Evolutionary conservation across 129 eudicot genomes (phyloP).

Genomic region (Arctium lappa): DNA sequence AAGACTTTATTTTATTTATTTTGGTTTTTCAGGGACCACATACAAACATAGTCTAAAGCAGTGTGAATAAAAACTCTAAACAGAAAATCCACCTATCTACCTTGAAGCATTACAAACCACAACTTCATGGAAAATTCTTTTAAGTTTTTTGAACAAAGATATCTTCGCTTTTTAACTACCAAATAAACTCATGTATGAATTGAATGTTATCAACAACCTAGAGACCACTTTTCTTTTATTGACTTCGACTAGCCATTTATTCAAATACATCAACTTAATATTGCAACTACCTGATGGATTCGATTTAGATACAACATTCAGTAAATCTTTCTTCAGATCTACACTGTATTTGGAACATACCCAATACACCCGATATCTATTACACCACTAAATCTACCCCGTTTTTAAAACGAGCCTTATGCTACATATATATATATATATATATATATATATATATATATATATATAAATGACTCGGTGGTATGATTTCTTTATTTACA

Average conservation of each 20-base stretch:
- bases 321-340: background rate
- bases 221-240: background rate
- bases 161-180: background rate
- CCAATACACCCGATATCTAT: background rate
- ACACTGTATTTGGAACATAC: background rate
- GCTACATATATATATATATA: background rate
- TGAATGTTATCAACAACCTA: background rate
- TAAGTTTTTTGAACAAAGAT: background rate
- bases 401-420: background rate
- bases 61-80: background rate
- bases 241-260: background rate
- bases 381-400: background rate
- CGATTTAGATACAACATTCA: background rate
- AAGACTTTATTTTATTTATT: background rate
- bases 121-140: background rate
- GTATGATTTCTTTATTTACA: background rate
- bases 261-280: background rate
- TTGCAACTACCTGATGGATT: background rate
- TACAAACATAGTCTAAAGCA: background rate
- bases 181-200: background rate
- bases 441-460: no score
- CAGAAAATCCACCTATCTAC: background rate
- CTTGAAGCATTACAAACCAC: background rate
- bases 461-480: no score
- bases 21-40: background rate